Evolutionary conservation across 257 asterid species (phyloP), one percentile per base, ranked within the genome.

Genomic region (Plantago elongata): DNA sequence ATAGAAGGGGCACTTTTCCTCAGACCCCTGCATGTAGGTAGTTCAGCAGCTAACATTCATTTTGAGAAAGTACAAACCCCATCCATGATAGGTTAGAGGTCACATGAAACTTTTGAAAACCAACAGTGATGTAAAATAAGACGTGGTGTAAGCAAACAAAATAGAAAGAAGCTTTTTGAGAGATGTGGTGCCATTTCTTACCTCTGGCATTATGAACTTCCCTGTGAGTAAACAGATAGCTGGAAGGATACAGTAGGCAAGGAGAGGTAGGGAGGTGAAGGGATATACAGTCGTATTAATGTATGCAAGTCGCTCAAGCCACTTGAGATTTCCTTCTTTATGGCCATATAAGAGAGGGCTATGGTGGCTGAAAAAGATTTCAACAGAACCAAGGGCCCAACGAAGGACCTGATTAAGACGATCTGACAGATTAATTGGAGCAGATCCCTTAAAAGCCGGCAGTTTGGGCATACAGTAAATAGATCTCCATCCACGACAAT

Each of bases 401-500:
- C 97, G 83, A 11, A 89, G 86, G 67, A 89, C 97, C 74, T 89
- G 97, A 73, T 89, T 87, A 68, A 89, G 94, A 76, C 97, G 95
- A 75, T 89, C 97, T 11, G 97, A 89, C 10, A 89, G 86, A 64
- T 89, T 89, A 66, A 89, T 89, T 0, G 97, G 97, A 29, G 97
- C 97, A 43, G 97, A 86, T 13, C 97, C 97, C 67, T 89, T 89
- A 62, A 89, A 89, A 16, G 97, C 97, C 5, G 97, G 73, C 66
- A 83, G 65, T 64, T 78, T 73, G 11, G 97, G 97, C 94, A 87
- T 85, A 63, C 97, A 90, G 81, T 90, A 87, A 34, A 90, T 79
- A 4, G 97, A 90, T 59, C 96, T 81, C 97, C 97, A 90, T 12
- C 97, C 97, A 30, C 97, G 96, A 51, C 95, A 87, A 57, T 90